A percentile compares a stretch with the other conserved stretches of the same genome.
phyloP scores from a whole-genome alignment of 2,329 filamentous ascomycete genomes.

The Chaetomium strumarium region DNA sequence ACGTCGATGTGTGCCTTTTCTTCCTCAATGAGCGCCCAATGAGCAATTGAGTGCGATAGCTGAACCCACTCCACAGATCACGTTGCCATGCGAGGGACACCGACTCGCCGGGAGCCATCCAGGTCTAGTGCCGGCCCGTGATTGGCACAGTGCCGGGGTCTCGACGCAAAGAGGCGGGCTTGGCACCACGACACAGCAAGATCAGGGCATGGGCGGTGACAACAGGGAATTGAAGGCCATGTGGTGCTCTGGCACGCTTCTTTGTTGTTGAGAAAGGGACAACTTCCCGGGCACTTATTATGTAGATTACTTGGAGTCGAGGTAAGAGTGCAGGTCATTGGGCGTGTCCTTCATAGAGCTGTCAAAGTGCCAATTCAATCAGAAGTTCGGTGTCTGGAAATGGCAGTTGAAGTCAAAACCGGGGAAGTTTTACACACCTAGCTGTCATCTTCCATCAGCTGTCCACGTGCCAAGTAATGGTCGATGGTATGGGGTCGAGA shows the following conservation, averaged over 20 bases:
- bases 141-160: not conserved
- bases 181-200: slow-evolving; percentile 6
- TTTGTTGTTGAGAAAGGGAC: not conserved
- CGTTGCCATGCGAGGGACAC: slow-evolving; percentile 13
- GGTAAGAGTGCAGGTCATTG: not conserved
- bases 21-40: slow-evolving; percentile 4
- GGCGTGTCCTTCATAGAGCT: not conserved
- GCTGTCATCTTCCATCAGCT: too few relatives aligned
- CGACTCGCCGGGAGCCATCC: slow-evolving; percentile 11
- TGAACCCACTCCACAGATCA: slow-evolving; percentile 17
- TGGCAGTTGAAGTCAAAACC: not conserved
- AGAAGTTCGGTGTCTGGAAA: slow-evolving; percentile 5
- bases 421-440: too few relatives aligned
- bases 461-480: too few relatives aligned
- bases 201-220: not conserved
- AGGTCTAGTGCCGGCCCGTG: not conserved
- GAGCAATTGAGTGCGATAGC: slow-evolving; percentile 5
- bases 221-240: not conserved
- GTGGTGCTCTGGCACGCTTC: slow-evolving; percentile 5
- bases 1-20: slow-evolving; percentile 2
- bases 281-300: not conserved
- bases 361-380: not conserved
- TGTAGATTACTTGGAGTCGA: not conserved
- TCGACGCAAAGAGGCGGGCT: not conserved
- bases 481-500: too few relatives aligned